phyloP scores from a whole-genome alignment of 768 basidiomycete species.

The Leccinum pellstonianum region DNA sequence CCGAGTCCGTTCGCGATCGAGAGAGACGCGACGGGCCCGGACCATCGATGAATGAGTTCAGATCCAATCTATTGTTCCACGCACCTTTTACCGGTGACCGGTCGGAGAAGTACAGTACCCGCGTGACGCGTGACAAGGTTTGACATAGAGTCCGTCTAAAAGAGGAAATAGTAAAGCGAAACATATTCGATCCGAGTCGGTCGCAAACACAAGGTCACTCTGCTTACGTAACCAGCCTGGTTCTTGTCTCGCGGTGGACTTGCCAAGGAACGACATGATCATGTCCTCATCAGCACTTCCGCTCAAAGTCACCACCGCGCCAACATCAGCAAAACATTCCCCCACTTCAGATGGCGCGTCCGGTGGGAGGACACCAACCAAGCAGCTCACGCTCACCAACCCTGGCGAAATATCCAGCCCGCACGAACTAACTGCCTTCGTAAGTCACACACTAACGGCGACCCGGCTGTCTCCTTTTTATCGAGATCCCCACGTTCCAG shows the following conservation, averaged over 20 bases:
- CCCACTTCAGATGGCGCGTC: conserved; percentile 23
- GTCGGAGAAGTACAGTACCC: background rate
- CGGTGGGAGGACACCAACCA: conserved; percentile 45
- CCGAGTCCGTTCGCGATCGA: background rate
- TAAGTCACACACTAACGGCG: conserved; percentile 42
- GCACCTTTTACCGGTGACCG: conserved; percentile 9
- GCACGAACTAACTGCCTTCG: conserved; percentile 92
- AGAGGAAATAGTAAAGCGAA: no score
- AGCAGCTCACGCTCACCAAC: conserved; percentile 36
- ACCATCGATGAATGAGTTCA: background rate
- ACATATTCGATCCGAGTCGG: conserved; percentile 12
- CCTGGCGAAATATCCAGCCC: conserved; percentile 82
- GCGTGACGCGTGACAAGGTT: no score
- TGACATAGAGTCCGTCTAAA: no score
- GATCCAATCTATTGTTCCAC: conserved; percentile 19
- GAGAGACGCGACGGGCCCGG: background rate
- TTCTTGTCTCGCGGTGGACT: background rate
- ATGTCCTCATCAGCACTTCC: conserved; percentile 60
- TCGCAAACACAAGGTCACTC: background rate
- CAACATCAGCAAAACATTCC: conserved; percentile 49
- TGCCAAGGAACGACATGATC: conserved; percentile 9
- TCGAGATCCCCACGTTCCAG: conserved; percentile 37
- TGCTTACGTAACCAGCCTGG: background rate
- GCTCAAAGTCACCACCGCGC: conserved; percentile 57
- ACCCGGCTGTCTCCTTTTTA: background rate